Percentiles rank a stretch among this genome's conserved stretches.
phyloP scores from a whole-genome alignment of 2,329 filamentous ascomycete genomes.

The Fusarium nelsonii region DNA sequence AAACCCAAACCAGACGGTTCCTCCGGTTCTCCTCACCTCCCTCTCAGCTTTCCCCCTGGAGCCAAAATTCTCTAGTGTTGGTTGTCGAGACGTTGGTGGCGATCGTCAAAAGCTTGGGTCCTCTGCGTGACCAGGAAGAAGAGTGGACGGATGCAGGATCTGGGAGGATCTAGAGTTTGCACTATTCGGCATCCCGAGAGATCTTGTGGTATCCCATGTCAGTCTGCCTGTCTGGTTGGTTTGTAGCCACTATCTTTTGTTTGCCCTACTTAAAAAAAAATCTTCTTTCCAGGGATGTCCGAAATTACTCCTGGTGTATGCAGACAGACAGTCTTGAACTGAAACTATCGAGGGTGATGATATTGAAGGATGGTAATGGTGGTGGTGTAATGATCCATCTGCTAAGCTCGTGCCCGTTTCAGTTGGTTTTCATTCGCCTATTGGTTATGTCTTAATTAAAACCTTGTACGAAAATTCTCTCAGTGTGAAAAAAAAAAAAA shows the following conservation, averaged over 20 bases:
- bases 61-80: conserved; percentile 7
- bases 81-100: conserved; percentile 22
- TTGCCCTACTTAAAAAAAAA: not conserved
- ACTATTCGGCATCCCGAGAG: conserved; percentile 35
- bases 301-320: conserved; percentile 22
- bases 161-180: conserved; percentile 31
- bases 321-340: conserved; percentile 10
- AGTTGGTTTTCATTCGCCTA: conserved; percentile 13
- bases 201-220: conserved; percentile 25
- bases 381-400: conserved; percentile 5
- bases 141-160: conserved; percentile 42
- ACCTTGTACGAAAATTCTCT: conserved; percentile 31
- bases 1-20: conserved; percentile 23
- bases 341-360: conserved; percentile 6
- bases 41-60: conserved; percentile 1
- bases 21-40: conserved; percentile 18
- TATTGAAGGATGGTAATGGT: conserved; percentile 1
- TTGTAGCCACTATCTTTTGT: not conserved
- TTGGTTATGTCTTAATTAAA: conserved; percentile 1
- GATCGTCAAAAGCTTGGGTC: conserved; percentile 25
- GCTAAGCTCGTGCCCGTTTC: conserved; percentile 1
- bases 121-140: not conserved
- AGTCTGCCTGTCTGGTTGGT: not conserved
- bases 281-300: conserved; percentile 11
- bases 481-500: not conserved